Base-by-base conservation (phyloP, 129 eudicot genomes). In the Flaveria sonorensis region DNA sequence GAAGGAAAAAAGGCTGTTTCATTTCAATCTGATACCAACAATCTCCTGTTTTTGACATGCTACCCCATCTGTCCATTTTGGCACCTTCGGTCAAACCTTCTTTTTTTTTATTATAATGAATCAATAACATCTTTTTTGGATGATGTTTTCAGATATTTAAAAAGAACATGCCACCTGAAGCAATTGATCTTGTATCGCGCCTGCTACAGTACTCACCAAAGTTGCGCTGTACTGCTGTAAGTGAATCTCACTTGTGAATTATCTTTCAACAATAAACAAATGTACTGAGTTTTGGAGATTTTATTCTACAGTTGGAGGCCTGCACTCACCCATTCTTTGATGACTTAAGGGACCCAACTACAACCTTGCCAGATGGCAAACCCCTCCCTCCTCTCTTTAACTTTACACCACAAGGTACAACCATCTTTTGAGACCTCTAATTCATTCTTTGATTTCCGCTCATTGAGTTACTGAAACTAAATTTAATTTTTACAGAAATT, bases 261-360 rank as follows among this genome's bases (percentile, higher is more conserved):
- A 14, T 2, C 3, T 51, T 7, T 63, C 3, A 1, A 70, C 39
- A 11, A 23, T 24, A 32, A 65, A 14, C 43, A 73, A 42, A 52
- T 21, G 18, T 70, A 12, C 42, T 71, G 18, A 24, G 46, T 30
- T 42, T 50, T 62, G 12, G 40, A 16, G 20, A 60, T 62, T 66
- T 18, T 57, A 15, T 45, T 55, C 57, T 74, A 74, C 95, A 90
- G 98, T 81, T 94, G 94, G 99, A 94, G 83, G 99, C 97, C 3
- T 94, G 99, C 85, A 94, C 97, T 40, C 99, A 94, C 74, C 97
- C 93, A 2, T 94, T 94, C 85, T 94, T 94, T 81, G 88, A 94
- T 50, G 89, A 83, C 75, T 72, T 94, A 75, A 85, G 96, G 72
- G 90, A 89, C 50, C 92, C 99, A 23, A 89, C 79, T 63, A 86